Evolutionary conservation across 331 rosid species (phyloP).

Genomic region (Malus hybrid): DNA sequence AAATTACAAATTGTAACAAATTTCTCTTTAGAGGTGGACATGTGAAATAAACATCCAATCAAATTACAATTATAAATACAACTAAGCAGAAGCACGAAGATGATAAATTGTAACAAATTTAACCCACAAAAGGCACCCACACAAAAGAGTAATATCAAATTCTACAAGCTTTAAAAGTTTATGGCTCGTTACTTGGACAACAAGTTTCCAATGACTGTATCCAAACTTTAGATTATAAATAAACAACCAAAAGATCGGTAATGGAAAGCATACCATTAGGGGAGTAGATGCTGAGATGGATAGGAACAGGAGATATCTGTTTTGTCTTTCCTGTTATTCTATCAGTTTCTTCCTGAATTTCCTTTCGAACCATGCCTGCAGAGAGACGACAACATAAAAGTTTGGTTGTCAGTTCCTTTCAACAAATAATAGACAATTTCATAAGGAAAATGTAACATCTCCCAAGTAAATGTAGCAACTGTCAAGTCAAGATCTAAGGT

Average conservation of each 20-base stretch:
- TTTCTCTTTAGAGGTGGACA: not conserved
- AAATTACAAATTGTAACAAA: too few species aligned
- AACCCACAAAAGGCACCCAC: not conserved
- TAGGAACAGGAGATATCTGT: conserved; percentile 85
- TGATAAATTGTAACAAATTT: not conserved
- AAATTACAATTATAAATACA: not conserved
- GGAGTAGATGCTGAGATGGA: conserved; percentile 96
- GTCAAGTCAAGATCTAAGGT: not conserved
- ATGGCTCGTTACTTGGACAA: not conserved
- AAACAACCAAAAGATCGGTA: not conserved
- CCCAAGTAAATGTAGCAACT: not conserved
- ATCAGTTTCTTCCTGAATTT: conserved; percentile 92
- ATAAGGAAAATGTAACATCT: not conserved
- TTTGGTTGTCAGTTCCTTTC: not conserved
- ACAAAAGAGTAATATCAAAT: not conserved
- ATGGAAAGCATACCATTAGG: conserved; percentile 51
- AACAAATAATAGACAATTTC: not conserved
- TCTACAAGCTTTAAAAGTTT: not conserved
- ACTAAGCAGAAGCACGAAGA: not conserved
- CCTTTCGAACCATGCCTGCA: conserved; percentile 70
- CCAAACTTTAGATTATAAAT: not conserved
- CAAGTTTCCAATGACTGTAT: not conserved
- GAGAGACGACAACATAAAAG: conserved; percentile 6
- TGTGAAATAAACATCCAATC: not conserved
- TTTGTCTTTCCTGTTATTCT: conserved; percentile 73